Percentiles rank a stretch among this genome's conserved stretches.
Conservation (phyloP, 2,329 filamentous ascomycete species). For the Tympanopsis confertula region DNA sequence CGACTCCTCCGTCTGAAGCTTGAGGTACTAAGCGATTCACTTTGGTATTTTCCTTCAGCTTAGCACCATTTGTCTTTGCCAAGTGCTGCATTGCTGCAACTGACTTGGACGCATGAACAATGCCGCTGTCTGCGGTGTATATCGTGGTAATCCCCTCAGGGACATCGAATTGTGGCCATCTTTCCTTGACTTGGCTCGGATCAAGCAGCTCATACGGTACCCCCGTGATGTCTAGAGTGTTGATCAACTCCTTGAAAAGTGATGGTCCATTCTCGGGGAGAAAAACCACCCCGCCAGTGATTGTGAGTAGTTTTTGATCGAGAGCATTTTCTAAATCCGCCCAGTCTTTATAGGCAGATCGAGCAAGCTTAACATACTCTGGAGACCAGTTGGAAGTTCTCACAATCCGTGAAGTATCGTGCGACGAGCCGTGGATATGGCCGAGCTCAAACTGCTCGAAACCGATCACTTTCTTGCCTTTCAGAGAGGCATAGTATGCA, state of each 20-base stretch:
- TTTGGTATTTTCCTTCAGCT: constrained; percentile 10
- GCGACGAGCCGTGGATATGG: constrained; percentile 14
- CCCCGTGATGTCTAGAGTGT: neutral
- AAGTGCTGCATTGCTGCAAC: constrained; percentile 11
- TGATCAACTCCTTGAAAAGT: constrained; percentile 1
- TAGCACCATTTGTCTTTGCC: constrained; percentile 10
- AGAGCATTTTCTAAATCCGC: constrained; percentile 11
- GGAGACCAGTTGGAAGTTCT: constrained; percentile 12
- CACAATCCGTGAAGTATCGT: constrained; percentile 15
- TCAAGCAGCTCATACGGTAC: constrained; percentile 12
- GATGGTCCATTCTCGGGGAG: constrained; percentile 6
- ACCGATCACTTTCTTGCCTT: constrained; percentile 12
- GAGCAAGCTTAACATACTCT: constrained; percentile 13
- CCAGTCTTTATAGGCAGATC: constrained; percentile 12
- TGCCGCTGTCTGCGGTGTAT: constrained; percentile 13
- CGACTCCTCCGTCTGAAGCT: constrained; percentile 2
- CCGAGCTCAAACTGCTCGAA: constrained; percentile 16
- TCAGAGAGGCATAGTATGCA: constrained; percentile 12
- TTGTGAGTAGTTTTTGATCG: constrained; percentile 10
- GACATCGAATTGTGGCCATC: constrained; percentile 13
- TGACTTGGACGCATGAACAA: constrained; percentile 12
- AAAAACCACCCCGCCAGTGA: constrained; percentile 13
- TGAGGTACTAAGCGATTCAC: constrained; percentile 10
- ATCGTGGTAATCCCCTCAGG: constrained; percentile 10
- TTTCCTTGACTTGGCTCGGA: constrained; percentile 8